Conservation (phyloP, 2,329 filamentous ascomycete species). For the Pseudopithomyces maydicus region DNA sequence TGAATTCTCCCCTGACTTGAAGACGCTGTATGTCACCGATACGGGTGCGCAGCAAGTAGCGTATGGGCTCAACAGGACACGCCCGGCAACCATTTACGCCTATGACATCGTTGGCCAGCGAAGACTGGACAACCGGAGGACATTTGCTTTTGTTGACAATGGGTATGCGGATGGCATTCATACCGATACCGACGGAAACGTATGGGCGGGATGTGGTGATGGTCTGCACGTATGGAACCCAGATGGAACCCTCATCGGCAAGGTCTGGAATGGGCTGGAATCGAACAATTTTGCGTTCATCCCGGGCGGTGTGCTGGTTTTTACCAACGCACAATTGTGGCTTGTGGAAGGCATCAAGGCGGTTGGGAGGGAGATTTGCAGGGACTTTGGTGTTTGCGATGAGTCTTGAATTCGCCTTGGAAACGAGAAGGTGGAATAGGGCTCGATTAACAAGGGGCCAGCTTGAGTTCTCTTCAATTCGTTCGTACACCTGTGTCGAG, state of each 20-base stretch:
- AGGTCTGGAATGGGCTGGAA: constrained; percentile 58
- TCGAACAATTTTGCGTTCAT: constrained; percentile 45
- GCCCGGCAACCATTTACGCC: constrained; percentile 50
- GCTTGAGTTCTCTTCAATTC: background rate
- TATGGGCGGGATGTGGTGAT: constrained; percentile 61
- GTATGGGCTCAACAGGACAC: constrained; percentile 37
- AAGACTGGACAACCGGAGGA: constrained; percentile 41
- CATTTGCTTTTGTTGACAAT: constrained; percentile 61
- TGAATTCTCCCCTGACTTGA: constrained; percentile 50
- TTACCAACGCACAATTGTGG: constrained; percentile 43
- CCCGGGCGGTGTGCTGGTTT: constrained; percentile 39
- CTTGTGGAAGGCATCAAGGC: constrained; percentile 42
- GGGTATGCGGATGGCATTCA: constrained; percentile 66
- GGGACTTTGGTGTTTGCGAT: constrained; percentile 36
- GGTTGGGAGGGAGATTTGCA: constrained; percentile 40
- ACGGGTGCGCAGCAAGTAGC: constrained; percentile 49
- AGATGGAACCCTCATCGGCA: constrained; percentile 58
- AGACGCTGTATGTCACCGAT: constrained; percentile 53
- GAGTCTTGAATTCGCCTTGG: no score
- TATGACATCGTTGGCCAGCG: constrained; percentile 49
- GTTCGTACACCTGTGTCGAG: no score
- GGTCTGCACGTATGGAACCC: constrained; percentile 61
- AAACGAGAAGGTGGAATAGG: no score
- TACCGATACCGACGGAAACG: constrained; percentile 59
- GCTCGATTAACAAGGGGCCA: no score